Evolutionary conservation across 1,284 basidiomycete genomes (phyloP), one percentile per base, ranked within the genome.

Genomic region (Sphagnurus paluster): DNA sequence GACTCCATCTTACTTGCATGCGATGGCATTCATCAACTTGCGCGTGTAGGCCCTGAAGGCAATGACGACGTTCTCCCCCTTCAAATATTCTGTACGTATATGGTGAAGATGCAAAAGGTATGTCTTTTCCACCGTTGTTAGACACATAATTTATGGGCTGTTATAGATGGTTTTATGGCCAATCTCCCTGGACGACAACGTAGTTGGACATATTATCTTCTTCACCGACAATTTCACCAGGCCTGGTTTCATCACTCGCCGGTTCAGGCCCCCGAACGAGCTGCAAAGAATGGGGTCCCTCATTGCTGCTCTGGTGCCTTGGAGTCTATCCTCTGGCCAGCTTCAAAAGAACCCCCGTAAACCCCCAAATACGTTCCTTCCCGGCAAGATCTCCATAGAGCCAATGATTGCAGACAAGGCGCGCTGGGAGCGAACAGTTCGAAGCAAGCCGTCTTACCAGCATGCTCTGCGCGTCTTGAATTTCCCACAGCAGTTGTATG

Each of bases 111-210:
- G 48, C 62, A 68, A 49, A 64, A 76, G 63, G 80, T 79, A 51
- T 14, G 66, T 47, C 16, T 29, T 17, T 39, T 58, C 33, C 35
- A 14, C 38, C 11, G 43, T 44, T 43, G 35, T 17, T 46, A 25
- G 38, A 14, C 33, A 30, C 41, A n/a, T 10, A 17, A 16, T 40
- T 5, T 26, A 14, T 28, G n/a, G n/a, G n/a, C n/a, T n/a, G n/a
- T n/a, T n/a, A n/a, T 49, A 88, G 85, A 70, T 77, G 48, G 72
- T 77, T 36, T 65, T 75, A 40, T 61, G 77, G 9, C 72, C 77
- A 24, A 56, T 80, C 1, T 61, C 61, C 33, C 58, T 80, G 37
- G 77, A 81, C 48, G 63, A 65, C 17, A 61, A 66, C 24, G 61
- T 80, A 30, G 52, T 80, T 17, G 66, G 65, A 10, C 63, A 70